Percentiles rank a stretch among this genome's conserved stretches.
These are phyloP conservation scores for Macrophomina phaseolina DNA, from an alignment of 2,329 filamentous ascomycete species.

Conservation along the genomic window DNA sequence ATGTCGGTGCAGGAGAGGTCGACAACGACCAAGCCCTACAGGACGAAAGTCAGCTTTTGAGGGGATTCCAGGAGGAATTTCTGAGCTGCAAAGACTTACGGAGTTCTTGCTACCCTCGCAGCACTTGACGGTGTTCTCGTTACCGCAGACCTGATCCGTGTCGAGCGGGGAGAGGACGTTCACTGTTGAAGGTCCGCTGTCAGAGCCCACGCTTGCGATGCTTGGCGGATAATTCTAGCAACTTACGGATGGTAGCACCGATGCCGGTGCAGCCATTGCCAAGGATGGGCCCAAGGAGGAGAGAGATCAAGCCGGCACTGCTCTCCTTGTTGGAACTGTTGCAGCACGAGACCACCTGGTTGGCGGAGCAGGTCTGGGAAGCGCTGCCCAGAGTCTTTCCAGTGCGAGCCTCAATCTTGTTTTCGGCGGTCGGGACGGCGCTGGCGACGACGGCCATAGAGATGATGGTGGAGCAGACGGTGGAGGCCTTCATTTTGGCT, in stretches of 20 bases:
- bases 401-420: slow-evolving; percentile 8
- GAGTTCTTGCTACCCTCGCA: neutral
- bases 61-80: too few species aligned
- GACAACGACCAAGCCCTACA: neutral
- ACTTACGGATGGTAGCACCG: neutral
- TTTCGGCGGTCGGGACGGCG: slow-evolving; percentile 24
- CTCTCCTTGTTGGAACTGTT: slow-evolving; percentile 27
- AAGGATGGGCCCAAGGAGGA: slow-evolving; percentile 25
- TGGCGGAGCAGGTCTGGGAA: slow-evolving; percentile 26
- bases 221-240: neutral
- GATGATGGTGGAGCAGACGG: slow-evolving; percentile 27
- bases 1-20: neutral
- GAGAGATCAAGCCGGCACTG: slow-evolving; percentile 28
- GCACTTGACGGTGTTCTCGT: neutral
- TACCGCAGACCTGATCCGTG: neutral
- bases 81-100: neutral
- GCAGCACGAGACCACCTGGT: slow-evolving; percentile 32
- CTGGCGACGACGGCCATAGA: slow-evolving; percentile 29
- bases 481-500: slow-evolving; percentile 32
- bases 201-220: neutral
- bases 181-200: neutral
- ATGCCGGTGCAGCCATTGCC: slow-evolving; percentile 25
- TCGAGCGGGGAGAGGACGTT: neutral
- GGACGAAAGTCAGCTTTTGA: neutral
- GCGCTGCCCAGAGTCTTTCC: slow-evolving; percentile 24